Base-by-base conservation (phyloP, 306 rosid genomes). In the Senna tora region DNA sequence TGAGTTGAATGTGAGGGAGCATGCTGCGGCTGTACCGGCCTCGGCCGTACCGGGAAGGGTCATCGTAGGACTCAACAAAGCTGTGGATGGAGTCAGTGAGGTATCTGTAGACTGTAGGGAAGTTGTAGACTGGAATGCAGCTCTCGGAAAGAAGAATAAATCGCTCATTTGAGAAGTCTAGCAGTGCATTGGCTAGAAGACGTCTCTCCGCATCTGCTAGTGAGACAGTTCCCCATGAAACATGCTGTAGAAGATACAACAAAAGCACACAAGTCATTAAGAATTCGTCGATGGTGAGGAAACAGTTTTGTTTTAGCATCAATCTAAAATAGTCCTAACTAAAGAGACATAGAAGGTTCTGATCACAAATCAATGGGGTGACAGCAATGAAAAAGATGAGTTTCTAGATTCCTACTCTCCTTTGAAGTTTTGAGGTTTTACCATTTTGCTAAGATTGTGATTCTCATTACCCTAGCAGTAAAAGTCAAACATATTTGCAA, bases 141-240 rank as follows among this genome's bases (percentile, higher is more conserved):
- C 96, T 94, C 85, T 94, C 99, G 0, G 99, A 94, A 30, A 94
- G 91, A 43, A 91, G 96, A 73, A 94, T 83, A 78, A 94, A 94
- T 2, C 92, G 84, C 71, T 94, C 92, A n/a, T 94, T 94, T 50
- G 97, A 94, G 64, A 84, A 82, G 85, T 94, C 95, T 0, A 94
- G 91, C 53, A 91, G 80, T 6, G 96, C 98, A 54, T 94, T 94
- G 43, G 91, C 97, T 72, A 94, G 77, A 57, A 94, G 98, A 32
- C 97, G 91, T 85, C 88, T 89, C 87, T 94, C 98, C 0, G 98
- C 98, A 82, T 87, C 98, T 1, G 88, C 79, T 19, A 94, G 82
- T 0, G 91, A 78, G 19, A 86, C 87, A 0, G 87, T 82, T 38
- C 98, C 98, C 98, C 98, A 94, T 4, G 88, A 71, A 78, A 91